These are phyloP conservation scores for Apiospora saccharicola DNA, from an alignment of 2,329 filamentous ascomycete species.

Conservation along the genomic window DNA sequence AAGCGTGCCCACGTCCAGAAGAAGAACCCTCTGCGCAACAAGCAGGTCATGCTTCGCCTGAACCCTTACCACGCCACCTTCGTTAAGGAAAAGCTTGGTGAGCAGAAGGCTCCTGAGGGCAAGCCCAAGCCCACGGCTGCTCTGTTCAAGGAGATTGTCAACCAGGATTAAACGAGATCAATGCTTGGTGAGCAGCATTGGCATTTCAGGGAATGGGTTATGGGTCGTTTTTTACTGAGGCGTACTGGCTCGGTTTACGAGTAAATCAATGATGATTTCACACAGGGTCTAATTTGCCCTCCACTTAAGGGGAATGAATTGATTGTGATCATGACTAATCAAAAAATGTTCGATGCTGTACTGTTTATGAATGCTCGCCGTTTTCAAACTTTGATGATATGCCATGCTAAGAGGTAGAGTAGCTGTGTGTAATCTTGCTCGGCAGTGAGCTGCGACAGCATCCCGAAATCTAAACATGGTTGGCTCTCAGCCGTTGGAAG, in stretches of 20 bases:
- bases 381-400: neutral
- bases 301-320: slow-evolving; percentile 21
- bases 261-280: slow-evolving; percentile 41
- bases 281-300: slow-evolving; percentile 33
- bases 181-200: slow-evolving; percentile 45
- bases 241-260: slow-evolving; percentile 46
- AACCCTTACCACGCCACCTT: slow-evolving; percentile 97
- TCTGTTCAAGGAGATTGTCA: slow-evolving; percentile 40
- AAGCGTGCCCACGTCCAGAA: slow-evolving; percentile 95
- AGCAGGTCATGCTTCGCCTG: slow-evolving; percentile 96
- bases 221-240: slow-evolving; percentile 37
- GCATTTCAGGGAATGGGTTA: slow-evolving; percentile 35
- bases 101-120: slow-evolving; percentile 67
- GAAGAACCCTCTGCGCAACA: slow-evolving; percentile 99
- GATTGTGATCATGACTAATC: slow-evolving; percentile 20
- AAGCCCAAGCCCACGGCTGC: slow-evolving; percentile 60
- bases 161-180: slow-evolving; percentile 41
- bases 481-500: too few species aligned
- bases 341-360: slow-evolving; percentile 15
- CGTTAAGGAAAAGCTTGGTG: slow-evolving; percentile 83
- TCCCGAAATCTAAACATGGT: too few species aligned
- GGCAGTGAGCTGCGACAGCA: too few species aligned
- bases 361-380: neutral
- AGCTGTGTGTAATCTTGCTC: too few species aligned
- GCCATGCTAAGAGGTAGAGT: neutral